These are phyloP conservation scores for Nigrograna mackinnonii DNA, from an alignment of 2,329 filamentous ascomycete genomes.

Conservation along the genomic window DNA sequence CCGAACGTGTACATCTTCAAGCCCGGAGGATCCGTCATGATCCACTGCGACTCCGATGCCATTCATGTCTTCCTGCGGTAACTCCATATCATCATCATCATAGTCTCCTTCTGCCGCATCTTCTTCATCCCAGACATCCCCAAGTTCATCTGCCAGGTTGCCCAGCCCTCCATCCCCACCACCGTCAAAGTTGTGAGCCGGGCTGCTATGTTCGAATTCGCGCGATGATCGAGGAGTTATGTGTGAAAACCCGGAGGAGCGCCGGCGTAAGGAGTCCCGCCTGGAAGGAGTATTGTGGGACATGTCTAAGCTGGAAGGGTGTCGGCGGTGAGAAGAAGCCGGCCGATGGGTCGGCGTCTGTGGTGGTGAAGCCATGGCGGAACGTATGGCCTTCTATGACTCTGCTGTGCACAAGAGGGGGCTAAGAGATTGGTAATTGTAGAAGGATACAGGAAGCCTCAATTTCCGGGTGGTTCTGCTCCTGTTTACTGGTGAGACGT, in stretches of 20 bases:
- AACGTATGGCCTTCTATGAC: too few relatives aligned
- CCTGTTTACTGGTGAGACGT: too few relatives aligned
- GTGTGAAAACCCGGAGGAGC: slow-evolving; percentile 51
- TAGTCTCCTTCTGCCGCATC: slow-evolving; percentile 54
- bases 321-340: slow-evolving; percentile 40
- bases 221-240: slow-evolving; percentile 45
- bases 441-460: too few relatives aligned
- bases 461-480: too few relatives aligned
- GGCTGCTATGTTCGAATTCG: slow-evolving; percentile 44
- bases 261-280: slow-evolving; percentile 42
- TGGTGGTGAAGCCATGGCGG: slow-evolving; percentile 50
- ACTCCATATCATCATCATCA: slow-evolving; percentile 33
- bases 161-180: slow-evolving; percentile 64
- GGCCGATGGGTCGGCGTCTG: slow-evolving; percentile 43
- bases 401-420: too few relatives aligned
- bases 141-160: slow-evolving; percentile 80
- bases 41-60: slow-evolving; percentile 36
- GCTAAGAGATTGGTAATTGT: too few relatives aligned
- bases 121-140: slow-evolving; percentile 66
- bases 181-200: slow-evolving; percentile 41
- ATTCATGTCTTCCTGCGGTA: slow-evolving; percentile 22
- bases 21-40: slow-evolving; percentile 34
- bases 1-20: slow-evolving; percentile 36
- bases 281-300: slow-evolving; percentile 40
- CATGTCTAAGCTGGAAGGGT: slow-evolving; percentile 47